Conservation (phyloP, 2,329 filamentous ascomycete genomes). For the Cryphonectria nitschkei region DNA sequence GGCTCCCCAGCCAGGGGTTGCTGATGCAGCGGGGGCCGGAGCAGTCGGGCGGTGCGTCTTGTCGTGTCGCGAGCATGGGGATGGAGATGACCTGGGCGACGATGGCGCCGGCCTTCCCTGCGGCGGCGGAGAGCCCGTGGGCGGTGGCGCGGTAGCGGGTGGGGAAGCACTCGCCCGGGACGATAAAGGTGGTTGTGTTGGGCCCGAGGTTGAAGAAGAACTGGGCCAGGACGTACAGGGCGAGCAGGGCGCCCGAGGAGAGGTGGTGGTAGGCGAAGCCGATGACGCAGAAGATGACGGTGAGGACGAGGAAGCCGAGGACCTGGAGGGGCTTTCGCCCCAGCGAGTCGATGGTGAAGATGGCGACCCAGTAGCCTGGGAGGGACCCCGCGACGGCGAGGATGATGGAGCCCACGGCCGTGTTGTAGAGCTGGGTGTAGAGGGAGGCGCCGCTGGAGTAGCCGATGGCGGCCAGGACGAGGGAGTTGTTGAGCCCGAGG, state of each 20-base stretch:
- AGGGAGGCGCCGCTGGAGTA: constrained; percentile 66
- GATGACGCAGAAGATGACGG: constrained; percentile 63
- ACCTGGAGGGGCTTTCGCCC: constrained; percentile 79
- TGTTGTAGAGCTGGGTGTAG: constrained; percentile 71
- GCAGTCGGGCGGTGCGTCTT: constrained; percentile 55
- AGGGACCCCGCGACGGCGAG: constrained; percentile 76
- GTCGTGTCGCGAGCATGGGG: constrained; percentile 55
- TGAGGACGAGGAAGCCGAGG: constrained; percentile 63
- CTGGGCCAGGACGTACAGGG: constrained; percentile 66
- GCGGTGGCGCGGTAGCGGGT: constrained; percentile 65
- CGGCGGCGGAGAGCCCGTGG: constrained; percentile 68
- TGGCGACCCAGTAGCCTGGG: constrained; percentile 79
- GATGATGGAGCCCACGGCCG: constrained; percentile 77
- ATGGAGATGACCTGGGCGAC: constrained; percentile 68
- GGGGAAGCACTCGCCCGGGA: constrained; percentile 67
- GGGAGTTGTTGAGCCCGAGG: constrained; percentile 74
- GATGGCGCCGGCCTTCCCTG: constrained; percentile 70
- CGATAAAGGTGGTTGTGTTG: constrained; percentile 68
- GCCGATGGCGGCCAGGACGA: constrained; percentile 73
- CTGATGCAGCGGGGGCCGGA: constrained; percentile 49
- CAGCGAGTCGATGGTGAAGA: constrained; percentile 73
- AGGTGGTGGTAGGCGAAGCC: constrained; percentile 62
- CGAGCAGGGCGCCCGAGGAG: constrained; percentile 54
- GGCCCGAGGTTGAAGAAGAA: constrained; percentile 71
- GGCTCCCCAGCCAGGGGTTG: constrained; percentile 66